A percentile compares a stretch with the other conserved stretches of the same genome.
phyloP scores from a whole-genome alignment of 495 filamentous ascomycete species.

The Sphaerosporella brunnea region DNA sequence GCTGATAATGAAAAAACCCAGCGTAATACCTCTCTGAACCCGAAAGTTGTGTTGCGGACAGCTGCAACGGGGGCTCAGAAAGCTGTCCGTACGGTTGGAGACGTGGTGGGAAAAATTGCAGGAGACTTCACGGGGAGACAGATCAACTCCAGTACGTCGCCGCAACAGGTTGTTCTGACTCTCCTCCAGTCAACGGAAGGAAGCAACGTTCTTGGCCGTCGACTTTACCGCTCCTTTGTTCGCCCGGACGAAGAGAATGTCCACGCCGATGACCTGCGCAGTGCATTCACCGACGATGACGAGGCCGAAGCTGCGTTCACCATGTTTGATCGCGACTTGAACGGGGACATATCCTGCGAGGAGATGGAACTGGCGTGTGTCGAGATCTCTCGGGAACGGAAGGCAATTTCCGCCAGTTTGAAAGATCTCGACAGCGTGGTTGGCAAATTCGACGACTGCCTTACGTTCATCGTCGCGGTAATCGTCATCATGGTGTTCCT shows the following conservation, averaged over 20 bases:
- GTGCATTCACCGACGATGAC: slow-evolving; percentile 66
- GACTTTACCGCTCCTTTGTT: slow-evolving; percentile 82
- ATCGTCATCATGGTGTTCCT: slow-evolving; percentile 72
- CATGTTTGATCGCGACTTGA: slow-evolving; percentile 94
- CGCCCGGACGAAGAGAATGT: slow-evolving; percentile 58
- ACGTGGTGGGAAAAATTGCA: slow-evolving; percentile 75
- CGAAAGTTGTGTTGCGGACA: slow-evolving; percentile 45
- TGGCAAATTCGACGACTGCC: slow-evolving; percentile 69
- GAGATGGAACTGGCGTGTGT: slow-evolving; percentile 87
- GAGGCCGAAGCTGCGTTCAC: slow-evolving; percentile 81
- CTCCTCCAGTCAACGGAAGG: slow-evolving; percentile 54
- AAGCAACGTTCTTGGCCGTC: slow-evolving; percentile 68
- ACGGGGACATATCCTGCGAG: slow-evolving; percentile 91
- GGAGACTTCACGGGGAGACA: slow-evolving; percentile 80
- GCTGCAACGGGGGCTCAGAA: slow-evolving; percentile 54
- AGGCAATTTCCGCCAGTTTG: slow-evolving; percentile 80
- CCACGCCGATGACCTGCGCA: slow-evolving; percentile 53
- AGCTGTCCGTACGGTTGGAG: slow-evolving; percentile 63
- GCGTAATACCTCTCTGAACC: slow-evolving; percentile 44
- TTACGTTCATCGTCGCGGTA: slow-evolving; percentile 67
- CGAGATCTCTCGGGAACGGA: slow-evolving; percentile 86
- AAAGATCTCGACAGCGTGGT: slow-evolving; percentile 94
- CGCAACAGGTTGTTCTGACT: slow-evolving; percentile 62
- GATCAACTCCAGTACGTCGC: slow-evolving; percentile 57
- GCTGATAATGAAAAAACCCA: slow-evolving; percentile 7